A percentile compares a stretch with the other conserved stretches of the same genome.
phyloP scores from a whole-genome alignment of 768 basidiomycete species.

The Panaeolus papilionaceus region DNA sequence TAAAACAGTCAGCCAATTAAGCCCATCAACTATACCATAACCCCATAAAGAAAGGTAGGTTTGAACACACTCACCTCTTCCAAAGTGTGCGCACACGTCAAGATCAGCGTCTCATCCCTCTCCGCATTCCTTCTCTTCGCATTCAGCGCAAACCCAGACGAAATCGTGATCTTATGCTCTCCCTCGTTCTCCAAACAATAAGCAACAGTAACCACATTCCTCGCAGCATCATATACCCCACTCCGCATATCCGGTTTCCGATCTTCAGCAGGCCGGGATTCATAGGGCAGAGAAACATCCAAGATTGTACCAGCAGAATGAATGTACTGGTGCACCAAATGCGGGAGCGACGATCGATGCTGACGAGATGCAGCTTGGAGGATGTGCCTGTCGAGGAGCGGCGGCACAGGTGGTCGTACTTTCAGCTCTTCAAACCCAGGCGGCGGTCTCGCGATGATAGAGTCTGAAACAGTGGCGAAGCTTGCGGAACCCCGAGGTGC shows the following conservation, averaged over 20 bases:
- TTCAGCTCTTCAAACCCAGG: constrained; percentile 16
- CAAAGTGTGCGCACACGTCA: constrained; percentile 69
- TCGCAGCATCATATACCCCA: constrained; percentile 30
- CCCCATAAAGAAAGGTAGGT: neutral
- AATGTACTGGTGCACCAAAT: constrained; percentile 51
- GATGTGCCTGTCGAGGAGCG: constrained; percentile 33
- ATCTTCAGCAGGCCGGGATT: constrained; percentile 47
- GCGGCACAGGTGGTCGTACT: constrained; percentile 20
- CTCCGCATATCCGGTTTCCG: constrained; percentile 31
- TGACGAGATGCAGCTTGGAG: constrained; percentile 29
- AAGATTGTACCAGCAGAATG: constrained; percentile 49
- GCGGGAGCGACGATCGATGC: constrained; percentile 29
- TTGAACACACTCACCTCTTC: constrained; percentile 53
- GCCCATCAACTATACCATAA: neutral
- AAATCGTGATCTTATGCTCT: constrained; percentile 53
- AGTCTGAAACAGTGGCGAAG: constrained; percentile 34
- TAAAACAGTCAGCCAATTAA: too few species aligned
- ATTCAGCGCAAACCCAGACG: constrained; percentile 64
- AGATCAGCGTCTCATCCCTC: constrained; percentile 41
- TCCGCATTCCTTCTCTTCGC: constrained; percentile 24
- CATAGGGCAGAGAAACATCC: constrained; percentile 50
- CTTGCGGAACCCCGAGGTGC: neutral
- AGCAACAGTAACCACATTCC: constrained; percentile 54
- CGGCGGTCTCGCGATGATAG: constrained; percentile 30
- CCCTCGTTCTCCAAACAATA: constrained; percentile 49